Percentiles rank a stretch among this genome's conserved stretches.
Evolutionary conservation across 192 early-diverging fungal species (phyloP).

Genomic region (Hyaloraphidium curvatum): DNA sequence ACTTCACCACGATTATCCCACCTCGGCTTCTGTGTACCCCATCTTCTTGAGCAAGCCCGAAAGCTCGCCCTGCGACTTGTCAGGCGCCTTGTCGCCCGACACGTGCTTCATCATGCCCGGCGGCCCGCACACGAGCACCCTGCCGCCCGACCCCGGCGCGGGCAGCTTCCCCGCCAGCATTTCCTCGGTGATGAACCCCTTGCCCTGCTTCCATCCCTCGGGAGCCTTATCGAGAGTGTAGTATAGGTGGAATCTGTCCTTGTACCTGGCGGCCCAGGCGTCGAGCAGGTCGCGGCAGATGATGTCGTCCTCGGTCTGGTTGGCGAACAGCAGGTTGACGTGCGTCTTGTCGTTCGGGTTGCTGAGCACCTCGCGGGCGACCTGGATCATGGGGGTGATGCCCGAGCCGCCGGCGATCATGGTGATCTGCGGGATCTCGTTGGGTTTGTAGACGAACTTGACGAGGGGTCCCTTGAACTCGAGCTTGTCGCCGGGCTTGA

Average conservation of each 20-base stretch:
- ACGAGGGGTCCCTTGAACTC: constrained; percentile 65
- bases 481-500: constrained; percentile 52
- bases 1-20: constrained; percentile 71
- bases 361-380: constrained; percentile 38
- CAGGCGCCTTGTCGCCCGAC: constrained; percentile 60
- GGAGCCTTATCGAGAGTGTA: constrained; percentile 43
- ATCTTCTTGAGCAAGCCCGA: constrained; percentile 65
- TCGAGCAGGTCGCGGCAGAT: neutral
- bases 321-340: constrained; percentile 50
- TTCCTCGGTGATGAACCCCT: constrained; percentile 54
- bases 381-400: constrained; percentile 22
- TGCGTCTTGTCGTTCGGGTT: constrained; percentile 50
- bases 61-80: constrained; percentile 66
- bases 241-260: constrained; percentile 36
- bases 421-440: constrained; percentile 44
- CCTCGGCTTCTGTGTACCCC: constrained; percentile 45
- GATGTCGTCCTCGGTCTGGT: constrained; percentile 26
- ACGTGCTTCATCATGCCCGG: constrained; percentile 43
- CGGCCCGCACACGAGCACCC: constrained; percentile 41
- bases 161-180: constrained; percentile 43
- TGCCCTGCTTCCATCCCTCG: constrained; percentile 42
- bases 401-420: constrained; percentile 77
- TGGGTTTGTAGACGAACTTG: constrained; percentile 48
- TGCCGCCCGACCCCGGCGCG: constrained; percentile 20
- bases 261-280: constrained; percentile 4